phyloP scores from a whole-genome alignment of 768 basidiomycete species.

The Astraeus odoratus region DNA sequence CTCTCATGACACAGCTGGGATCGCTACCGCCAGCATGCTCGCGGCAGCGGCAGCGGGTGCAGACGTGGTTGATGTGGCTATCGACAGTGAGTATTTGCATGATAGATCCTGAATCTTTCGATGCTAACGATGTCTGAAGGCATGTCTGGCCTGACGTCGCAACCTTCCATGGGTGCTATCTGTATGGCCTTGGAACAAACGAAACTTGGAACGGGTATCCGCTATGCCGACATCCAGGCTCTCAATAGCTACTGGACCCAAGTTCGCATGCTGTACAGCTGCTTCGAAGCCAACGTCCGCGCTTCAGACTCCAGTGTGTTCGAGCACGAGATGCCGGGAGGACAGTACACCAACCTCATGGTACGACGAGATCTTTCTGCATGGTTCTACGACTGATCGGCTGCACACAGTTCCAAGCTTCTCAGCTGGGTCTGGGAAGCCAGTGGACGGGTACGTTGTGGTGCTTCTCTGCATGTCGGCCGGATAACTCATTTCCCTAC shows the following conservation, averaged over 20 bases:
- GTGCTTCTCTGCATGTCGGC: constrained; percentile 4
- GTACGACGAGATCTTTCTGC: constrained; percentile 35
- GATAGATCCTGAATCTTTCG: not conserved
- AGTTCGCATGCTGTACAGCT: constrained; percentile 88
- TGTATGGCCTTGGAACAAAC: constrained; percentile 95
- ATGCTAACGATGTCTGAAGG: constrained; percentile 40
- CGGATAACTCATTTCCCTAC: constrained; percentile 9
- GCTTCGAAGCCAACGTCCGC: constrained; percentile 97
- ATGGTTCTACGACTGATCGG: constrained; percentile 11
- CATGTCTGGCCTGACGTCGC: constrained; percentile 97
- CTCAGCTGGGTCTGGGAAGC: constrained; percentile 92
- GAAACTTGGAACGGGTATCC: constrained; percentile 88
- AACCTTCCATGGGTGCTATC: constrained; percentile 98
- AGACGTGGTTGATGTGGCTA: constrained; percentile 96
- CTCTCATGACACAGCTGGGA: constrained; percentile 99
- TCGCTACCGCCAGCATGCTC: constrained; percentile 95
- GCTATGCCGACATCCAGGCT: constrained; percentile 93
- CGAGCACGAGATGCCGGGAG: constrained; percentile 99
- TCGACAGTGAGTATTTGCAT: constrained; percentile 71
- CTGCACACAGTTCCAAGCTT: constrained; percentile 83
- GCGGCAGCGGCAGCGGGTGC: constrained; percentile 96
- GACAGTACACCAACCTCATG: constrained; percentile 92
- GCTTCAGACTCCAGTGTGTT: constrained; percentile 98
- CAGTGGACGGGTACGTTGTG: constrained; percentile 75
- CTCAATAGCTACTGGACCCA: constrained; percentile 98